Base-by-base conservation (phyloP, 805 yeast genomes). In the Scheffersomyces coipomensis region DNA sequence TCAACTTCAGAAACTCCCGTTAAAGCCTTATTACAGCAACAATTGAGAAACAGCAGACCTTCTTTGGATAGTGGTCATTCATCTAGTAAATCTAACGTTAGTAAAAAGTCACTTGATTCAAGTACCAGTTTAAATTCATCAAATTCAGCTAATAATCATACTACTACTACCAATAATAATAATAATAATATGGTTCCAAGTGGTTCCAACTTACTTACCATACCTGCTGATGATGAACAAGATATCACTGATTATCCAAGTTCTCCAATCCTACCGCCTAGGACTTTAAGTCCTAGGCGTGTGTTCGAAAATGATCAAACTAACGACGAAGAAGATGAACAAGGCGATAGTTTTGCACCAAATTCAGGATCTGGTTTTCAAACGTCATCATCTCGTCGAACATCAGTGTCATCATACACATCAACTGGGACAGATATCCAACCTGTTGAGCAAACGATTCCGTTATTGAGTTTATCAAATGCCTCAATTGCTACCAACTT, bases 371-470 rank as follows among this genome's bases (percentile, higher is more conserved):
- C 9, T 21, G 23, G 9, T 21, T 9, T 21, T 21, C 6, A 21
- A 7, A 6, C 6, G 9, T 21, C 23, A 9, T 5, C 6, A 22
- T 52, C 56, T 2, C 43, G 61, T 16, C 38, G 48, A 21, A 53
- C 56, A 6, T 59, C 64, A 2, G 21, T 51, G 11, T 34, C 49
- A 2, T 57, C 66, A 10, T 27, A 40, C 32, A 19, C 19, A 15
- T 17, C 29, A 9, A 29, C 3, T 6, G 19, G 22, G 11, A 37
- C 37, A 12, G 44, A 40, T 23, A 19, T 41, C 8, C 55, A 53
- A 26, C 55, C 58, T 5, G 35, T 56, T 19, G 68, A 62, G 7
- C 67, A 59, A 40, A 56, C 56, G 3, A 47, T 64, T 17, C 71
- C 69, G 15, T 47, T 64, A 15, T 48, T 64, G 19, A 48, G 44